These are phyloP conservation scores for Chaetomiaceae sp. DNA, from an alignment of 2,329 filamentous ascomycete species.

Conservation along the genomic window DNA sequence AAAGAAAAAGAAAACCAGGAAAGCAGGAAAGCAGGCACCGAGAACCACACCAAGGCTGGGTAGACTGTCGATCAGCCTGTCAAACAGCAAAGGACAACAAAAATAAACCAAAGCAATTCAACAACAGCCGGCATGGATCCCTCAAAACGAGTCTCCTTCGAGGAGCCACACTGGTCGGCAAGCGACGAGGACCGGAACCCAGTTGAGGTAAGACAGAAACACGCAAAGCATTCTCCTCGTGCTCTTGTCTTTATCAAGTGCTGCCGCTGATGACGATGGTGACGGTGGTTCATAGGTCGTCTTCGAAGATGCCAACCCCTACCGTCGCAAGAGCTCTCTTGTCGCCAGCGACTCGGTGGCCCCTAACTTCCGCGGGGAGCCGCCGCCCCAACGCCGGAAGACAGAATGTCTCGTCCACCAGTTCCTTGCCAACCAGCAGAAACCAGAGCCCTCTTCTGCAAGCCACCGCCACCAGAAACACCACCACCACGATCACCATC, in stretches of 20 bases:
- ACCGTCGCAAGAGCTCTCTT: constrained; percentile 63
- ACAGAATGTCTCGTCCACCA: constrained; percentile 63
- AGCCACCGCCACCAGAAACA: constrained; percentile 1
- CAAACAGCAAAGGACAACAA: background rate
- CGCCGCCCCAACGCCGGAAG: background rate
- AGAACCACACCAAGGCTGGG: no score
- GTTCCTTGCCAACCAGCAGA: constrained; percentile 54
- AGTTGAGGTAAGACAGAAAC: constrained; percentile 42
- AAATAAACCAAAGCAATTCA: background rate
- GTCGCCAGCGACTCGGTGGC: constrained; percentile 45
- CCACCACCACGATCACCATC: constrained; percentile 17
- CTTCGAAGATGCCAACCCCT: constrained; percentile 56
- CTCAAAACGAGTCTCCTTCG: constrained; percentile 8
- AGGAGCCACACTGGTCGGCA: constrained; percentile 38
- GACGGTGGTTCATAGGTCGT: constrained; percentile 43
- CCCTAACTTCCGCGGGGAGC: constrained; percentile 32
- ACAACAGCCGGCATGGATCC: background rate
- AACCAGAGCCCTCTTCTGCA: no score
- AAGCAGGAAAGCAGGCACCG: no score
- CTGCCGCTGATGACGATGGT: no score
- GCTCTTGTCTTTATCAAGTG: no score
- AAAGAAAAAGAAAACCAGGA: no score
- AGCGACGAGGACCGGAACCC: constrained; percentile 49
- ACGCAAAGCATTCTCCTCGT: no score
- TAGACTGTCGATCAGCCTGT: no score